phyloP scores from a whole-genome alignment of 2,329 filamentous ascomycete species.

The Tolypocladium endophyticum region DNA sequence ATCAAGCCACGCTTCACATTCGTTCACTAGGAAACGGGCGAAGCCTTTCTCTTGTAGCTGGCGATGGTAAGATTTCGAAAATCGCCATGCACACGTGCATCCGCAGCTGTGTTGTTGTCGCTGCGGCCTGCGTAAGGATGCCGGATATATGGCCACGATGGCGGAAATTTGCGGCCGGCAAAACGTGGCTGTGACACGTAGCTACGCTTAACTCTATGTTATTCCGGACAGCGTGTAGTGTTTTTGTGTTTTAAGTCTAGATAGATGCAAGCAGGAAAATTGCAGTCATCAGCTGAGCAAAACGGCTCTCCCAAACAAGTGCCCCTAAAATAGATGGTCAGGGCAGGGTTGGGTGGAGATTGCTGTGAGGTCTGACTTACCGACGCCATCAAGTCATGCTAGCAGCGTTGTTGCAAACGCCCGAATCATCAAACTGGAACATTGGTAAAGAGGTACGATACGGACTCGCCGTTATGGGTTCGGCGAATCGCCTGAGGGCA shows the following conservation, averaged over 20 bases:
- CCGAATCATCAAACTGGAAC: slow-evolving; percentile 35
- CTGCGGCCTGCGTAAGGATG: neutral
- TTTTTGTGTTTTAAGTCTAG: neutral
- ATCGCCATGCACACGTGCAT: neutral
- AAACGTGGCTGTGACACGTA: neutral
- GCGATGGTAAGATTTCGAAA: neutral
- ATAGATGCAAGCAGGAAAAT: neutral
- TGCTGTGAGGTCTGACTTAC: neutral
- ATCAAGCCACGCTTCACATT: neutral
- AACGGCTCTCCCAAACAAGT: neutral
- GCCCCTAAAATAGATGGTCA: neutral
- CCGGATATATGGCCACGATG: neutral
- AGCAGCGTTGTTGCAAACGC: slow-evolving; percentile 6
- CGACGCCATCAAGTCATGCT: slow-evolving; percentile 2
- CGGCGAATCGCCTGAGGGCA: slow-evolving; percentile 46
- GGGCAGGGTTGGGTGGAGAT: neutral
- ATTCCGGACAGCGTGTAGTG: neutral
- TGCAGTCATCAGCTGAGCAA: neutral
- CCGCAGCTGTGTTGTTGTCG: neutral
- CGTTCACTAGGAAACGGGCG: neutral
- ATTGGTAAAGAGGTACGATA: slow-evolving; percentile 60
- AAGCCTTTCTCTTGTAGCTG: neutral
- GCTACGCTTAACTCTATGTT: neutral
- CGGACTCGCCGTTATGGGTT: slow-evolving; percentile 56
- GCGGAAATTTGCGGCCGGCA: neutral